phyloP scores from a whole-genome alignment of 2,329 filamentous ascomycete genomes.

The Fusarium chaquense region DNA sequence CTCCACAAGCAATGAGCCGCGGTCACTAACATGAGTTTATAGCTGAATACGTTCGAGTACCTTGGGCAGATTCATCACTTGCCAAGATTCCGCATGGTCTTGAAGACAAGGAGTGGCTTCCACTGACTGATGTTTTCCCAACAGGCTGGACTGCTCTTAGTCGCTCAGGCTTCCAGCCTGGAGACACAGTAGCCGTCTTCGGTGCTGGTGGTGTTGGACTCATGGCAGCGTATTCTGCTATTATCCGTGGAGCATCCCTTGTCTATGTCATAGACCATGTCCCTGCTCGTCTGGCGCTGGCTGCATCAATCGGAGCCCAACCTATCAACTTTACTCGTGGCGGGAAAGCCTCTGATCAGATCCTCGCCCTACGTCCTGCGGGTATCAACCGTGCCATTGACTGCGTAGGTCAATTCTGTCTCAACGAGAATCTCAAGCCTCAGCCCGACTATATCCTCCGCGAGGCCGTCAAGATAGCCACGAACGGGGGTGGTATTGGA shows the following conservation, averaged over 20 bases:
- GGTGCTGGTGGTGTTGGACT: conserved; percentile 24
- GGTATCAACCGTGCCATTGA: conserved; percentile 23
- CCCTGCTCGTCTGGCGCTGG: conserved; percentile 15
- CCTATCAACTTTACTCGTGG: conserved; percentile 32
- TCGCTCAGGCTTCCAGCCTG: conserved; percentile 22
- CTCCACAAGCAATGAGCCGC: fast-evolving
- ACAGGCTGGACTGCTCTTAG: conserved; percentile 21
- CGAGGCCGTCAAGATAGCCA: conserved; percentile 12
- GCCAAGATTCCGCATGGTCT: conserved; percentile 7
- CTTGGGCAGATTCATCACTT: conserved; percentile 14
- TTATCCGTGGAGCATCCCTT: conserved; percentile 25
- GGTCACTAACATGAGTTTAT: not conserved
- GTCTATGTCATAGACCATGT: conserved; percentile 34
- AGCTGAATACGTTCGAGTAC: conserved; percentile 25
- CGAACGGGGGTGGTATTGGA: conserved; percentile 5
- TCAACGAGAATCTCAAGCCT: conserved; percentile 17
- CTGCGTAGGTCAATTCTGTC: conserved; percentile 15
- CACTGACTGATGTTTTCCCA: conserved; percentile 17
- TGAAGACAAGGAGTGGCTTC: conserved; percentile 20
- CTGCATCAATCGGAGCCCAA: conserved; percentile 23
- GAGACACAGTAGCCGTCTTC: conserved; percentile 29
- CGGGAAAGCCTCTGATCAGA: conserved; percentile 29
- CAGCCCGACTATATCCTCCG: conserved; percentile 21
- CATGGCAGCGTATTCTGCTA: conserved; percentile 1
- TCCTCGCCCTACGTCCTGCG: conserved; percentile 11